These are phyloP conservation scores for Boletellus deceptivus DNA, from an alignment of 1,284 basidiomycete genomes.

Conservation along the genomic window DNA sequence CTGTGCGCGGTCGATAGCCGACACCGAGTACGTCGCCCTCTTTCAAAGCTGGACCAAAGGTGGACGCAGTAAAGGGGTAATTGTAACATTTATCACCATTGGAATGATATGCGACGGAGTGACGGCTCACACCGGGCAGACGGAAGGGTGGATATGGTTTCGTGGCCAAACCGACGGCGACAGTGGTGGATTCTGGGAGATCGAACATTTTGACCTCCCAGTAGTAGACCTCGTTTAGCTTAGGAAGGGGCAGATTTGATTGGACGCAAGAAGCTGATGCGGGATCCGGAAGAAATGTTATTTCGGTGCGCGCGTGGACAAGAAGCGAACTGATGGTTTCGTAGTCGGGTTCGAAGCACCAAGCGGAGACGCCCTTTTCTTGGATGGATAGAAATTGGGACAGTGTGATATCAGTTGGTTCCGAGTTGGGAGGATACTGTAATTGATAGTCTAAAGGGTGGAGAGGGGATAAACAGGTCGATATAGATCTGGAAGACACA, in stretches of 20 bases:
- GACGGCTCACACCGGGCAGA: slow-evolving; percentile 83
- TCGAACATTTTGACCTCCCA: slow-evolving; percentile 99
- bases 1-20: slow-evolving; percentile 89
- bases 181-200: slow-evolving; percentile 78
- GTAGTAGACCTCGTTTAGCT: slow-evolving; percentile 96
- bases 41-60: slow-evolving; percentile 83
- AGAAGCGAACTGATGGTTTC: slow-evolving; percentile 88
- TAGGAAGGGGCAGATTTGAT: slow-evolving; percentile 91
- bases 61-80: slow-evolving; percentile 88
- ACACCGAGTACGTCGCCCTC: slow-evolving; percentile 95
- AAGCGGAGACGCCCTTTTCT: slow-evolving; percentile 96
- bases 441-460: slow-evolving; percentile 74
- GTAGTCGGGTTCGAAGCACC: slow-evolving; percentile 97
- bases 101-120: slow-evolving; percentile 96
- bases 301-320: slow-evolving; percentile 91
- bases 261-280: slow-evolving; percentile 90
- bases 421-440: slow-evolving; percentile 90
- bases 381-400: slow-evolving; percentile 97
- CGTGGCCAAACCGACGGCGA: slow-evolving; percentile 88
- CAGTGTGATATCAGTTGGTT: slow-evolving; percentile 92
- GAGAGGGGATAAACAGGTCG: slow-evolving; percentile 6
- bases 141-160: slow-evolving; percentile 95
- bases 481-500: slow-evolving; percentile 1
- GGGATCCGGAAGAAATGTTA: slow-evolving; percentile 94
- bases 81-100: slow-evolving; percentile 98